These are phyloP conservation scores for Dendrocalamus latiflorus DNA, from an alignment of 202 grass and related monocot species.

Conservation along the genomic window DNA sequence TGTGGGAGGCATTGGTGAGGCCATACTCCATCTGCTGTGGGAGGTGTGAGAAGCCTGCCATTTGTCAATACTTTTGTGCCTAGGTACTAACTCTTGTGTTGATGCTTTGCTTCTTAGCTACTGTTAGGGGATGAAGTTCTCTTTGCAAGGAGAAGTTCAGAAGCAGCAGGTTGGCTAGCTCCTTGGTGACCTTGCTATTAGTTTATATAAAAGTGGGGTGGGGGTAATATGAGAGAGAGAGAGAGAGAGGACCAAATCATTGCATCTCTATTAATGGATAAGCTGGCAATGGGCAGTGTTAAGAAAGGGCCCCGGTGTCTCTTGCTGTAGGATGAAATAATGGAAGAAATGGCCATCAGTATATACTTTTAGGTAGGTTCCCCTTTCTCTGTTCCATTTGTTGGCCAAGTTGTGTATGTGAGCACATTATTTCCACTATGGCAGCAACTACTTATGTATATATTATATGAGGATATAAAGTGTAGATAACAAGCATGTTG, in stretches of 20 bases:
- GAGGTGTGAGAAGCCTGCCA: constrained; percentile 50
- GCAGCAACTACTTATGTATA: background rate
- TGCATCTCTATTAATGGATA: constrained; percentile 39
- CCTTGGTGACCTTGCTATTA: constrained; percentile 22
- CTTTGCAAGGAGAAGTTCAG: constrained; percentile 14
- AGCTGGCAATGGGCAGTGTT: constrained; percentile 32
- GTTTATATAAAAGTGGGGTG: constrained; percentile 52
- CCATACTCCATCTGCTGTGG: constrained; percentile 45
- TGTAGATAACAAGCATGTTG: background rate
- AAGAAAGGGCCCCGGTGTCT: constrained; percentile 36
- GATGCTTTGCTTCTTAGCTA: background rate
- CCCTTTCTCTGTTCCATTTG: background rate
- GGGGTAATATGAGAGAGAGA: background rate
- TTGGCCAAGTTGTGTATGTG: background rate
- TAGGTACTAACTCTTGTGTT: background rate
- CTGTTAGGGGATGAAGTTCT: constrained; percentile 15
- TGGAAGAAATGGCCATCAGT: constrained; percentile 22
- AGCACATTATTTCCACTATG: background rate
- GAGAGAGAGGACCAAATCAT: constrained; percentile 34
- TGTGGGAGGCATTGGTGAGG: constrained; percentile 38
- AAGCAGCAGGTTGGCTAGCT: constrained; percentile 25
- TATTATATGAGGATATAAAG: background rate
- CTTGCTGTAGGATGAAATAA: constrained; percentile 26
- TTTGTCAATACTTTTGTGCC: background rate
- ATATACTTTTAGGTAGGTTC: constrained; percentile 3